Percentiles rank a stretch among this genome's conserved stretches.
phyloP scores from a whole-genome alignment of 2,329 filamentous ascomycete species.

The Leptographium radiaticola region DNA sequence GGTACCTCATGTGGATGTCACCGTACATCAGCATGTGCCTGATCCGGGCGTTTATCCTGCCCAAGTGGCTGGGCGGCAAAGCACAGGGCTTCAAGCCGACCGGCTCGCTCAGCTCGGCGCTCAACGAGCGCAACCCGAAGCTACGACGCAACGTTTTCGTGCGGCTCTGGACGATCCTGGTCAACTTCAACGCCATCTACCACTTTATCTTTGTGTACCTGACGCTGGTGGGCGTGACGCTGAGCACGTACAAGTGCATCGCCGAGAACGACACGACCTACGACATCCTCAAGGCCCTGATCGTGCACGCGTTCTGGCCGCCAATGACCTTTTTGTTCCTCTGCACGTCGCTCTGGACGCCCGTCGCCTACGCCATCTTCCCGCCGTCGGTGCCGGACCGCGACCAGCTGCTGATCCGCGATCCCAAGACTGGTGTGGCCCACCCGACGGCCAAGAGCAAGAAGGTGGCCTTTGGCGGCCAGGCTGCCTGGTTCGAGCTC shows the following conservation, averaged over 20 bases:
- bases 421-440: constrained; percentile 40
- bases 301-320: constrained; percentile 51
- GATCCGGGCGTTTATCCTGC: constrained; percentile 43
- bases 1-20: constrained; percentile 49
- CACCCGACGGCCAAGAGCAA: constrained; percentile 30
- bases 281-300: constrained; percentile 34
- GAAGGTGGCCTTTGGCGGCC: constrained; percentile 24
- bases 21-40: constrained; percentile 47
- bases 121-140: constrained; percentile 44
- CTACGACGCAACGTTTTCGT: constrained; percentile 37
- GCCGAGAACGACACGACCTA: constrained; percentile 15
- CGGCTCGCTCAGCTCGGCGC: constrained; percentile 39
- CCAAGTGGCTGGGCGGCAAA: constrained; percentile 46
- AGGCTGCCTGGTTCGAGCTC: constrained; percentile 42
- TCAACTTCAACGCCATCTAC: constrained; percentile 42
- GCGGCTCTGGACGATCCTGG: constrained; percentile 38
- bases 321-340: constrained; percentile 44
- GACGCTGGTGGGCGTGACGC: constrained; percentile 33
- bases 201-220: constrained; percentile 42
- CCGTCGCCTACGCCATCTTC: constrained; percentile 46
- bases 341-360: constrained; percentile 42
- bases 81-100: constrained; percentile 47
- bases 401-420: constrained; percentile 36
- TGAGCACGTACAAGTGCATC: constrained; percentile 38
- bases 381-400: constrained; percentile 34